A percentile compares a stretch with the other conserved stretches of the same genome.
These are phyloP conservation scores for Ormosia semicastrata DNA, from an alignment of 306 rosid genomes.

Conservation along the genomic window DNA sequence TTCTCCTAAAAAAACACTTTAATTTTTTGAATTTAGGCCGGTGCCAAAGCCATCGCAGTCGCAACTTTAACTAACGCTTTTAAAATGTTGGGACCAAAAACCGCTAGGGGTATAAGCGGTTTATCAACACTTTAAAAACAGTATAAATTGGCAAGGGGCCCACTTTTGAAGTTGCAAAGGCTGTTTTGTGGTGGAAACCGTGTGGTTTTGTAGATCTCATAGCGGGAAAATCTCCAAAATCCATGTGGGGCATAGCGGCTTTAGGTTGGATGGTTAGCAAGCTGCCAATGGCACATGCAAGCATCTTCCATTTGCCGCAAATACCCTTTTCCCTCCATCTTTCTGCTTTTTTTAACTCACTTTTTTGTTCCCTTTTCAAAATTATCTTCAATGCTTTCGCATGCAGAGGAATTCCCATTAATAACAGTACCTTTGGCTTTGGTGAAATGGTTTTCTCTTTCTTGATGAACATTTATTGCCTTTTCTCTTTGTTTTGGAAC, in stretches of 20 bases:
- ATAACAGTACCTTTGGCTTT: background rate
- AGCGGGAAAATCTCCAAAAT: conserved; percentile 35
- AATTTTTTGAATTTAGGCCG: too few relatives aligned
- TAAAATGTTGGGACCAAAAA: conserved; percentile 44
- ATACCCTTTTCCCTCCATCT: conserved; percentile 25
- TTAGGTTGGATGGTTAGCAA: conserved; percentile 32
- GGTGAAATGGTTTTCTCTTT: conserved; percentile 3
- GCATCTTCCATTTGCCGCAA: conserved; percentile 53
- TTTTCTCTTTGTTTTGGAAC: background rate
- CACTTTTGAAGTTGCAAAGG: conserved; percentile 1
- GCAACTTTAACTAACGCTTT: conserved; percentile 36
- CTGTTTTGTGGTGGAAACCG: conserved; percentile 47
- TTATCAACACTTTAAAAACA: background rate
- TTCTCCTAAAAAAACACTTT: too few relatives aligned
- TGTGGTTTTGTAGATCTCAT: conserved; percentile 62
- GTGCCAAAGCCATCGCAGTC: background rate
- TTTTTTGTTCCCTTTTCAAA: background rate
- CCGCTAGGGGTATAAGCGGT: conserved; percentile 27
- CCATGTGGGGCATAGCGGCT: conserved; percentile 52
- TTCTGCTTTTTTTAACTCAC: background rate
- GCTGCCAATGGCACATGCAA: conserved; percentile 59
- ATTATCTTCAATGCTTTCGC: background rate
- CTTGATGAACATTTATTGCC: conserved; percentile 7
- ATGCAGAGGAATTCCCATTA: background rate
- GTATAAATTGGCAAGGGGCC: background rate